A percentile compares a stretch with the other conserved stretches of the same genome.
These are phyloP conservation scores for Candolleomyces aberdarensis DNA, from an alignment of 768 basidiomycete species.

Conservation along the genomic window DNA sequence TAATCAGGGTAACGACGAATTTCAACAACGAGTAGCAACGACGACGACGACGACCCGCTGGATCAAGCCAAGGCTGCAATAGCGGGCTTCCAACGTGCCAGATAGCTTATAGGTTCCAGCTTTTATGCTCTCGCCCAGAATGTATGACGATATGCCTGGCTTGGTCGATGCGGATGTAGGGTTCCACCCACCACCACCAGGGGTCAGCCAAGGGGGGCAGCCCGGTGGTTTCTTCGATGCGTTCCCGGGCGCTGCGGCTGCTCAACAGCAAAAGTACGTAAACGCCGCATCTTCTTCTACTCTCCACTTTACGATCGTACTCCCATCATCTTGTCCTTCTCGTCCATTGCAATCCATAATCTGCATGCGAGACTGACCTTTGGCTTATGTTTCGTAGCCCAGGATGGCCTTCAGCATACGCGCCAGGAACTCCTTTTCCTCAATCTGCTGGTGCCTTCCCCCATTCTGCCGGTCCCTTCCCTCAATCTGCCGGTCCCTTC, in stretches of 20 bases:
- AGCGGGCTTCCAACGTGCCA: too few species aligned
- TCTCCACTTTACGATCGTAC: too few species aligned
- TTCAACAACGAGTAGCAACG: too few species aligned
- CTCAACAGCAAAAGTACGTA: conserved; percentile 1
- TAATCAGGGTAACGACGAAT: not conserved
- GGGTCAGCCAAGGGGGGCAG: conserved; percentile 29
- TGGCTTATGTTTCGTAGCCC: not conserved
- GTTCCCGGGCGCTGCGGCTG: conserved; percentile 10
- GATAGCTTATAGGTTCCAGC: not conserved
- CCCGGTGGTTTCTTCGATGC: conserved; percentile 19
- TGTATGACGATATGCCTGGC: conserved; percentile 18
- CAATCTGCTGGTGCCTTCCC: not conserved
- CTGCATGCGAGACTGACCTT: too few species aligned
- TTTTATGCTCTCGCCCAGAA: not conserved
- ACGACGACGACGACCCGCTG: too few species aligned
- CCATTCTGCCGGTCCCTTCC: not conserved
- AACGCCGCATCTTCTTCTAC: not conserved
- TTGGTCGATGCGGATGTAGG: conserved; percentile 16
- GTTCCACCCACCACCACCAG: conserved; percentile 32
- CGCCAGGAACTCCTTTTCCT: conserved; percentile 1
- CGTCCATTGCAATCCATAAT: not conserved
- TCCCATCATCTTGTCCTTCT: not conserved
- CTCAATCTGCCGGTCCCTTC: not conserved
- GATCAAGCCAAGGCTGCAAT: too few species aligned
- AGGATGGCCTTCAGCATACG: not conserved